Base-by-base conservation (phyloP, 116 monocot genomes). In the Dioscorea cayenensis region DNA sequence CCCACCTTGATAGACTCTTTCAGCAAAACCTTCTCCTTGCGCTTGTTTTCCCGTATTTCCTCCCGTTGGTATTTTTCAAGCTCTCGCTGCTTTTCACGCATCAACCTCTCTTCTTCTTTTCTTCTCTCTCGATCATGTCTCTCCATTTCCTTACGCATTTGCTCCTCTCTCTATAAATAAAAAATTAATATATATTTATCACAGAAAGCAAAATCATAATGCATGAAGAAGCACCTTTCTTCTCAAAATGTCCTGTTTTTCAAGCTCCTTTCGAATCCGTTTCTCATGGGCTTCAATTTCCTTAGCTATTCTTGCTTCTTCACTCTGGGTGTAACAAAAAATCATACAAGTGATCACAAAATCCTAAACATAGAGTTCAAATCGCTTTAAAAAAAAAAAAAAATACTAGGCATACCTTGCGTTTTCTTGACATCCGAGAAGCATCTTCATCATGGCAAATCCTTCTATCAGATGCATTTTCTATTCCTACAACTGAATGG, bases 221-320 rank as follows among this genome's bases (percentile, higher is more conserved):
- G 28, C 23, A 75, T 3, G 32, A 75, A 55, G 50, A 60, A 58
- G 17, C 51, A 96, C 96, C 92, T 96, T 92, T 86, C 84, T 77
- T 71, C 86, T 87, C 67, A 95, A 62, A 75, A 96, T 74, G 66
- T 92, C 87, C 73, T 96, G 92, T 75, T 92, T 96, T 72, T 96
- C 88, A 36, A 92, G 80, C 79, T 90, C 96, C 70, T 77, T 86
- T 67, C 86, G 77, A 20, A 95, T 92, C 49, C 85, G 71, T 58
- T 80, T 92, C 76, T 90, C 90, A 76, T 90, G 86, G 32, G 85
- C 92, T 87, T 96, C 92, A 72, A 92, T 90, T 73, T 96, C 90
- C 63, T 92, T 92, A 28, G 84, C 82, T 43, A 86, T 92, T 84
- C 84, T 90, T 59, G 82, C 83, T 64, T 90, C 92, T 68, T 92